These are phyloP conservation scores for Nicotiana paniculata DNA, from an alignment of 257 asterid genomes.

Conservation along the genomic window DNA sequence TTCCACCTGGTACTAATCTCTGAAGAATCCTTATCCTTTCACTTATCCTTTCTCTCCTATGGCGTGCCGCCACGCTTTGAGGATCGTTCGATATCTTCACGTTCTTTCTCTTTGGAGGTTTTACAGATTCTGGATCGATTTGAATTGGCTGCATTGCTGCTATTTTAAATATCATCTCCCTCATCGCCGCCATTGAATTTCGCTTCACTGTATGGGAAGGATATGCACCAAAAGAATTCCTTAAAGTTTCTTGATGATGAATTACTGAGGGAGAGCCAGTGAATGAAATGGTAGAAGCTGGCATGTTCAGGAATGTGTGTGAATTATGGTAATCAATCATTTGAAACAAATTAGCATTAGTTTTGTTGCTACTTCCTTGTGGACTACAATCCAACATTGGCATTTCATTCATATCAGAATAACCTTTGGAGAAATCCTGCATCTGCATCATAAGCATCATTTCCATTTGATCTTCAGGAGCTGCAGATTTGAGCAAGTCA, in stretches of 20 bases:
- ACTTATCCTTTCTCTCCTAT: slow-evolving; percentile 83
- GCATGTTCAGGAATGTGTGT: slow-evolving; percentile 1
- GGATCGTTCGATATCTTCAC: slow-evolving; percentile 93
- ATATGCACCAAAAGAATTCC: no score
- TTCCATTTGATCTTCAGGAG: slow-evolving; percentile 55
- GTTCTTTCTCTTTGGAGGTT: slow-evolving; percentile 78
- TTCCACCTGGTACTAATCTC: slow-evolving; percentile 93
- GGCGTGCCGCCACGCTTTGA: slow-evolving; percentile 93
- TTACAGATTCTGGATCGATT: slow-evolving; percentile 76
- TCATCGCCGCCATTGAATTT: slow-evolving; percentile 60
- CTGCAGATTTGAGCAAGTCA: slow-evolving; percentile 43
- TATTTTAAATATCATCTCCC: slow-evolving; percentile 81
- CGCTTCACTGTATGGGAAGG: neutral
- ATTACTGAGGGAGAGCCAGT: neutral
- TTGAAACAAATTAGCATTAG: neutral
- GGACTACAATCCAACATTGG: slow-evolving; percentile 1
- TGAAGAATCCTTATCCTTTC: slow-evolving; percentile 80
- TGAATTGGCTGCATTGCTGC: slow-evolving; percentile 97
- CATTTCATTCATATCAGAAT: slow-evolving; percentile 14
- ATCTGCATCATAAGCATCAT: slow-evolving; percentile 71
- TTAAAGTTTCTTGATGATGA: neutral
- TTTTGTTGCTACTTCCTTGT: neutral
- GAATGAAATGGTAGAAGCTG: slow-evolving; percentile 32
- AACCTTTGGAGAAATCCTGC: slow-evolving; percentile 38
- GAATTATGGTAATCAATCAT: slow-evolving; percentile 11